Percentiles rank a stretch among this genome's conserved stretches.
Conservation (phyloP, 2,329 filamentous ascomycete genomes). For the Diaporthe sp. region DNA sequence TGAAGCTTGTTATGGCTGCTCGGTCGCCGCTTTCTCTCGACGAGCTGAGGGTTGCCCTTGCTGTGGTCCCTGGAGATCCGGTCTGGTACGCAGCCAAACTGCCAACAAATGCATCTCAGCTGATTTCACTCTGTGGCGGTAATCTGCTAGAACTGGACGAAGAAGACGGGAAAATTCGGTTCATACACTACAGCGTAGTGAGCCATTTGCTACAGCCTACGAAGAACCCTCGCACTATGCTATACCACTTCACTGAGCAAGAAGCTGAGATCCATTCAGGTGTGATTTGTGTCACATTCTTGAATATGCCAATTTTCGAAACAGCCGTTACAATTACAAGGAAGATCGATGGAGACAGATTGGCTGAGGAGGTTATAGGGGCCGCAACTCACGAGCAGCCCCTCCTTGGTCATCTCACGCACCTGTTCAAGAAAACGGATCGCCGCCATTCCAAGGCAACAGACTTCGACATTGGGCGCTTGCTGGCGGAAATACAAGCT, state of each 20-base stretch:
- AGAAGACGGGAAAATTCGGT: conserved; percentile 24
- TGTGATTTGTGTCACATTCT: conserved; percentile 14
- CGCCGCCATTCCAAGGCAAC: neutral
- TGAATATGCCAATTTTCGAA: neutral
- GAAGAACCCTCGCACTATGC: neutral
- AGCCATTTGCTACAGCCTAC: neutral
- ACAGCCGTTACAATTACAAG: neutral
- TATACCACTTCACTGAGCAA: neutral
- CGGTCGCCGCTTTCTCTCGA: conserved; percentile 16
- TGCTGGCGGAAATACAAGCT: neutral
- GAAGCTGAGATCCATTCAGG: neutral
- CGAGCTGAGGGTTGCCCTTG: conserved; percentile 8
- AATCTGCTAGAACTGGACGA: conserved; percentile 28
- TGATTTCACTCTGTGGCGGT: conserved; percentile 26
- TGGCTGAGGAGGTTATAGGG: neutral
- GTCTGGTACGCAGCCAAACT: neutral
- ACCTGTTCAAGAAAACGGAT: neutral
- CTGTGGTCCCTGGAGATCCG: conserved; percentile 2
- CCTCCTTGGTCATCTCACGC: neutral
- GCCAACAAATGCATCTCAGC: neutral
- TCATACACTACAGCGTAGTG: conserved; percentile 34
- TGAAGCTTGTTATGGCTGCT: conserved; percentile 22
- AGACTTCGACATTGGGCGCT: neutral
- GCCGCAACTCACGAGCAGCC: neutral
- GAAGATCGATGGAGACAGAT: neutral